Evolutionary conservation across 345 rosid species (phyloP).

Genomic region (Eucalyptus caleyi): DNA sequence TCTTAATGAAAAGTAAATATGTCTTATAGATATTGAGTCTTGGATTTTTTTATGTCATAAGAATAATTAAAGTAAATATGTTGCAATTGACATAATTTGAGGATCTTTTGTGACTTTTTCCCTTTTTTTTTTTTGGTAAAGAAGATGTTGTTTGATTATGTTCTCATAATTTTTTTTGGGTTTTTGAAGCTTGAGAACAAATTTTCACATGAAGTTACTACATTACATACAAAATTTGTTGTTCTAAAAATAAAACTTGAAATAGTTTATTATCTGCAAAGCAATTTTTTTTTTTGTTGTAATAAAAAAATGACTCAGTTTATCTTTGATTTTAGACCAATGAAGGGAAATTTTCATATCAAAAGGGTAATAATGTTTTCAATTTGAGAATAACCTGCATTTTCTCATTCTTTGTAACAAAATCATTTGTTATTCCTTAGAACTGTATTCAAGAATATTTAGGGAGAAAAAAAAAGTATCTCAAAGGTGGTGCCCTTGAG

Average conservation of each 20-base stretch:
- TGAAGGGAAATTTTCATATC: background rate
- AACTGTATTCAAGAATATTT: too few species aligned
- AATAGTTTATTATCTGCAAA: background rate
- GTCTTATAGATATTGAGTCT: accelerated
- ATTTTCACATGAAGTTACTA: background rate
- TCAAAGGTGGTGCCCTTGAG: background rate
- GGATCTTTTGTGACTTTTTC: background rate
- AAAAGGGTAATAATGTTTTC: background rate
- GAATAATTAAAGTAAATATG: background rate
- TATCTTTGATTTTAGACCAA: background rate
- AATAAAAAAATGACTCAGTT: background rate
- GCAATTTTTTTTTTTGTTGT: too few species aligned
- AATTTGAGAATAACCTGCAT: background rate
- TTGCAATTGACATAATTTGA: background rate
- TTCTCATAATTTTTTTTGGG: accelerated
- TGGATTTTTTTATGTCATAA: accelerated
- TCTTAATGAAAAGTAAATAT: accelerated
- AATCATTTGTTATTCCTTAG: background rate
- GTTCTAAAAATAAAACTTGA: background rate
- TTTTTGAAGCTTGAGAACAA: background rate
- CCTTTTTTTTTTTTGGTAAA: background rate
- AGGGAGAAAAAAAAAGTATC: too few species aligned
- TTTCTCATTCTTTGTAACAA: background rate
- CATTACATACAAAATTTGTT: background rate
- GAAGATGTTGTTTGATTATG: background rate